Evolutionary conservation across 805 yeast species (phyloP), one percentile per base, ranked within the genome.

Genomic region (Naumovozyma castellii): DNA sequence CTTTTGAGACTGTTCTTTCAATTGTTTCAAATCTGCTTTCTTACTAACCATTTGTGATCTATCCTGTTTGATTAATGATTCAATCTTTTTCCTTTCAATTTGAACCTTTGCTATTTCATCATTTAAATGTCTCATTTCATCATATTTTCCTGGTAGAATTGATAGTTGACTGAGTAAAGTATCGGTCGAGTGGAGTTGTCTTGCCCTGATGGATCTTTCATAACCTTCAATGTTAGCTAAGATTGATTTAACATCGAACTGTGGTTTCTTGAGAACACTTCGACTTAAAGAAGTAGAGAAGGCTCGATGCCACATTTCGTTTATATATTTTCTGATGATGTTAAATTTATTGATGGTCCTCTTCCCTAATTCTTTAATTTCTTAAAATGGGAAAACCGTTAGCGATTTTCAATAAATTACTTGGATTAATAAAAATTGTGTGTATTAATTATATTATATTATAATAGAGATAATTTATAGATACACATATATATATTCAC

Each of bases 71-170:
- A 59, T 51, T 41, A 41, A 46, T 17, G 25, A 42, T 43, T 56
- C 69, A 40, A 47, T 44, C n/a, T 35, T 29, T 31, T 51, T 65
- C 45, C 63, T 55, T 40, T 47, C 45, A 4, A 44, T 45, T 32
- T 64, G 61, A 12, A 67, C 38, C 0, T 47, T 41, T 19, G 61
- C 56, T 18, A 66, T 39, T 3, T 52, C 39, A 4, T 40, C 20
- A 10, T 51, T 49, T 2, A 54, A 25, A 1, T 29, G 15, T 34
- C 50, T 60, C 17, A 56, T 45, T 1, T 41, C 27, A 2, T 50
- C 48, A 32, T 61, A 60, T 3, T 52, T 45, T 1, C 44, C 36
- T n/a, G 62, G 59, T 8, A 71, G 31, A 0, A 43, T 33, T 4
- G 59, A 46, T 14, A 67, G 48, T n/a, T 46, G 36, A 5, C 55